Base-by-base conservation (phyloP, 495 filamentous ascomycete species). In the Polyplosphaeria fusca region DNA sequence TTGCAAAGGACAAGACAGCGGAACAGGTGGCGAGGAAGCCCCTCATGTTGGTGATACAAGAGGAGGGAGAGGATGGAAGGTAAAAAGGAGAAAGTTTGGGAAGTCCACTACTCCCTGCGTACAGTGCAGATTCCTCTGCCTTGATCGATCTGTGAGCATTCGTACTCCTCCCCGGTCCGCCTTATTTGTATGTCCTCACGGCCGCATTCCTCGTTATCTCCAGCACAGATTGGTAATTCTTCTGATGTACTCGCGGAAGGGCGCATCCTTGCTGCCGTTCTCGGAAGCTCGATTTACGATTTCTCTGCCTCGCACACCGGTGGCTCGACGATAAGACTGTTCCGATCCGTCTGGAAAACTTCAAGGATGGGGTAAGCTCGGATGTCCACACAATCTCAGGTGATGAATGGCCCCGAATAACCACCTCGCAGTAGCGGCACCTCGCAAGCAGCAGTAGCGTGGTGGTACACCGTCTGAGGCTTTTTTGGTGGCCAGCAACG, bases 1-100 rank as follows among this genome's bases (percentile, higher is more conserved):
- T 38, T 16, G 52, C 51, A 25, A 61, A 41, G 4, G 43, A 48
- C 11, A 56, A 35, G 13, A 26, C 30, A 14, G 30, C 44, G 1
- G 53, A 56, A 5, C 47, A 50, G 32, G 48, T 26, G 1, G 48
- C 19, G 28, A 52, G 4, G 47, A 59, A 23, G 12, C 55, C 48
- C 47, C 47, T 59, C 55, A 59, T 59, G 4, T 5, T 52, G 28
- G 39, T 20, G n/a, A 18, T 2, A 37, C 9, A 11, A 42, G 9
- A 42, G 18, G 19, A 42, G 9, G 39, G 5, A 20, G n/a, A 24
- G 22, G 27, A 30, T 44, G 40, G 19, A 30, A 12, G 18, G 37
- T 16, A 24, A 23, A 32, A 23, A 24, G 49, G 16, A 43, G n/a
- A n/a, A n/a, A n/a, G n/a, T n/a, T n/a, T n/a, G n/a, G n/a, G n/a